Percentiles rank a stretch among this genome's conserved stretches.
Conservation (phyloP, 305 asterid species). For the Ilex paraguariensis region DNA sequence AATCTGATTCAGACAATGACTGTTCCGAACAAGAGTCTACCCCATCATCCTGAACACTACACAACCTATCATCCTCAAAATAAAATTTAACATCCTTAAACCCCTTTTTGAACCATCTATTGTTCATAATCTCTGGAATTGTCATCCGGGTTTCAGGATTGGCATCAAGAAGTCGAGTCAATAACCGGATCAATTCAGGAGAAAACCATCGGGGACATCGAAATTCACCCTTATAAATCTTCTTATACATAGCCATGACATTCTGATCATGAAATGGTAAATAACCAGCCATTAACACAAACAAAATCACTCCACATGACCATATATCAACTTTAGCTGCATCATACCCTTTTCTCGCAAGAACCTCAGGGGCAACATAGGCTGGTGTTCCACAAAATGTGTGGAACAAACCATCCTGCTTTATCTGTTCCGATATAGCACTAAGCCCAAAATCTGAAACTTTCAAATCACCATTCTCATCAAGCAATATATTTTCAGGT, state of each 20-base stretch:
- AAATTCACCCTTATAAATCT: conserved; percentile 76
- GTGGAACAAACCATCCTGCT: conserved; percentile 81
- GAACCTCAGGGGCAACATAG: conserved; percentile 88
- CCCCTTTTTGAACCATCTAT: conserved; percentile 80
- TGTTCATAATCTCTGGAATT: conserved; percentile 63
- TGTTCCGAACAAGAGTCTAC: conserved; percentile 42
- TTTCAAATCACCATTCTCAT: conserved; percentile 75
- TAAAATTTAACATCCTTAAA: conserved; percentile 74
- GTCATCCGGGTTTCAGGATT: conserved; percentile 74
- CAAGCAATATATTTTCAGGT: conserved; percentile 76
- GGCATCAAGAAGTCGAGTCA: conserved; percentile 49
- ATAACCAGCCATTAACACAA: conserved; percentile 83
- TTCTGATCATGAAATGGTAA: conserved; percentile 82
- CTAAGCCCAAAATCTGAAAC: conserved; percentile 89
- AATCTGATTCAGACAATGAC: conserved; percentile 55
- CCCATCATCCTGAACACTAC: conserved; percentile 45
- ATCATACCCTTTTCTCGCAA: conserved; percentile 74
- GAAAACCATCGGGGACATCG: conserved; percentile 89
- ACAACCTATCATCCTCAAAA: conserved; percentile 71
- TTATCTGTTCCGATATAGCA: conserved; percentile 81
- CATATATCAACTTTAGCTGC: conserved; percentile 88
- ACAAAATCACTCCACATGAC: conserved; percentile 85
- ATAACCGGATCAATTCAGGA: conserved; percentile 45
- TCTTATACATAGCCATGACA: conserved; percentile 83
- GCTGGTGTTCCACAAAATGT: conserved; percentile 94